These are phyloP conservation scores for Starmerella vaccinii DNA, from an alignment of 805 yeast species.

Conservation along the genomic window DNA sequence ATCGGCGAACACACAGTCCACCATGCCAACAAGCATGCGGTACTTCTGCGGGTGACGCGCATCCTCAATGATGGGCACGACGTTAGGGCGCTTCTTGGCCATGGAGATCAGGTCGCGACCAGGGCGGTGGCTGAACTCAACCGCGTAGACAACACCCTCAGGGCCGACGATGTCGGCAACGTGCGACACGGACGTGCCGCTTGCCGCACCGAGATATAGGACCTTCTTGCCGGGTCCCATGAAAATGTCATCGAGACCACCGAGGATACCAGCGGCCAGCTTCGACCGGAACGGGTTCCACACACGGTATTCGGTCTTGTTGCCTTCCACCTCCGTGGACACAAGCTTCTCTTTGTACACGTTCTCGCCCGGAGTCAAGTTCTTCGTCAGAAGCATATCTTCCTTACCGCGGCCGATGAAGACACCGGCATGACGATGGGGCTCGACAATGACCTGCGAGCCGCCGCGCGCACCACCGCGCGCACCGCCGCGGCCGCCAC, in stretches of 20 bases:
- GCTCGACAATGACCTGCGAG: constrained; percentile 94
- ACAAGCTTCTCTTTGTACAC: constrained; percentile 98
- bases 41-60: constrained; percentile 99
- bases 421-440: constrained; percentile 96
- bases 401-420: constrained; percentile 99
- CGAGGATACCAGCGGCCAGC: constrained; percentile 99
- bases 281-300: constrained; percentile 99
- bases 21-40: constrained; percentile 99
- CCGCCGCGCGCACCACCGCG: constrained; percentile 48
- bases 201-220: constrained; percentile 95
- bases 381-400: constrained; percentile 93
- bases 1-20: constrained; percentile 96
- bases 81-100: constrained; percentile 99
- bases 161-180: constrained; percentile 98
- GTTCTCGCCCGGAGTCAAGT: constrained; percentile 95
- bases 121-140: constrained; percentile 98
- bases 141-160: constrained; percentile 97
- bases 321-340: constrained; percentile 78
- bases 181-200: constrained; percentile 98
- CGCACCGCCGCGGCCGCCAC: constrained; percentile 42
- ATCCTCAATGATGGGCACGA: constrained; percentile 97
- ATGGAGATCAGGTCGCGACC: constrained; percentile 98
- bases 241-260: constrained; percentile 96
- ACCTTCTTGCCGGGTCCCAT: constrained; percentile 98
- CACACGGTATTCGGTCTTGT: constrained; percentile 97